Conservation (phyloP, 495 filamentous ascomycete species). For the Rostrohypoxylon terebratum region DNA sequence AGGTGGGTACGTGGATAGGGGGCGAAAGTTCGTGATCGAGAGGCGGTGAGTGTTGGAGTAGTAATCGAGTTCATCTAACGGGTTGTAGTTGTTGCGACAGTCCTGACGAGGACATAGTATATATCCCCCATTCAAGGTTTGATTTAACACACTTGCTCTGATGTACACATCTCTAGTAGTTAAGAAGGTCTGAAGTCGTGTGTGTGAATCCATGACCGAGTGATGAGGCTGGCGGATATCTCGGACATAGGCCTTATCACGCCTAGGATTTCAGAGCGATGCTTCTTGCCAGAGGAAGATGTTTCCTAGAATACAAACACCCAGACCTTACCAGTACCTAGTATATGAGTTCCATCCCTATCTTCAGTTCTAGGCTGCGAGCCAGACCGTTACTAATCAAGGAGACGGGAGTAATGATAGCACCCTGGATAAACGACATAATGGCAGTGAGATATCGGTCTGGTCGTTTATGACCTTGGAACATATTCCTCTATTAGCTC, state of each 20-base stretch:
- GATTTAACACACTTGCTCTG: background rate
- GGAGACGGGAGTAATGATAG: background rate
- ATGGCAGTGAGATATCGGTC: too few species aligned
- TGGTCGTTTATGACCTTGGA: too few species aligned
- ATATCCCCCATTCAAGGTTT: background rate
- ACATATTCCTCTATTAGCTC: background rate
- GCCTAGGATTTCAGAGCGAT: too few species aligned
- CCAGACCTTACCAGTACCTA: too few species aligned
- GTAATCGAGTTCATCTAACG: background rate
- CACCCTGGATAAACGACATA: too few species aligned
- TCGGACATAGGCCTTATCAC: too few species aligned
- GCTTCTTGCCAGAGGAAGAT: too few species aligned
- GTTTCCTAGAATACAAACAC: too few species aligned
- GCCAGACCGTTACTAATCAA: background rate
- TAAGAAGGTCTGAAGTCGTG: background rate
- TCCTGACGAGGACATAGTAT: background rate
- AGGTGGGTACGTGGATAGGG: background rate
- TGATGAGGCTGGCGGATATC: background rate
- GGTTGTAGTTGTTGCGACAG: background rate
- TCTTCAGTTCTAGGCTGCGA: background rate
- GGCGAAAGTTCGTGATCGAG: background rate
- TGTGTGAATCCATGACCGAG: background rate
- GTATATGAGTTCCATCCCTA: too few species aligned
- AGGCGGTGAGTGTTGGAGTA: slow-evolving; percentile 3
- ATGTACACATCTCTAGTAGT: background rate